Evolutionary conservation across 2,329 filamentous ascomycete species (phyloP).

Genomic region (Xylaria sp.): DNA sequence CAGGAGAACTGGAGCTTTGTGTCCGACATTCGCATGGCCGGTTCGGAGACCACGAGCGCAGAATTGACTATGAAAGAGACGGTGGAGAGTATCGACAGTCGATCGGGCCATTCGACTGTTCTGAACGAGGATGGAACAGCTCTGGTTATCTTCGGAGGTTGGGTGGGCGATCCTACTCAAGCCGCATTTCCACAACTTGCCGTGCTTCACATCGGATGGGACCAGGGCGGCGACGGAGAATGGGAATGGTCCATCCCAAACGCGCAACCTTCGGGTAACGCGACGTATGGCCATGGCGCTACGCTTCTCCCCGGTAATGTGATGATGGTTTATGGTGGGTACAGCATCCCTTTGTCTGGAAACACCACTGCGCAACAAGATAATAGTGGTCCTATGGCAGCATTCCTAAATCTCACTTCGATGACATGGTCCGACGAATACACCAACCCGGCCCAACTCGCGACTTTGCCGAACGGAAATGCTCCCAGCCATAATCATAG

Average conservation of each 20-base stretch:
- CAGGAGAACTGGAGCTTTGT: constrained; percentile 84
- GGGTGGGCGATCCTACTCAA: constrained; percentile 76
- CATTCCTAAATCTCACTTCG: constrained; percentile 54
- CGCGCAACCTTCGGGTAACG: constrained; percentile 40
- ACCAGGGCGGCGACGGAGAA: constrained; percentile 63
- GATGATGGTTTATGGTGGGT: constrained; percentile 63
- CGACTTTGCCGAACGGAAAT: constrained; percentile 8
- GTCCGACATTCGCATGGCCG: constrained; percentile 44
- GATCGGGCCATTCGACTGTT: constrained; percentile 84
- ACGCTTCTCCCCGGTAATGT: constrained; percentile 60
- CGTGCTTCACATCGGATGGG: constrained; percentile 67
- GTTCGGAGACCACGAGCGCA: constrained; percentile 40
- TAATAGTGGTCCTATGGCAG: constrained; percentile 24
- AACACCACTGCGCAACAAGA: constrained; percentile 34
- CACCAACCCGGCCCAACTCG: constrained; percentile 38
- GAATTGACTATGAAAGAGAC: constrained; percentile 51
- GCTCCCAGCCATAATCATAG: constrained; percentile 17
- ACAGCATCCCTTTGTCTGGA: constrained; percentile 41
- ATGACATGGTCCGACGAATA: constrained; percentile 50
- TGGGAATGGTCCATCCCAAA: constrained; percentile 68
- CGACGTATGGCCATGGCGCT: constrained; percentile 60
- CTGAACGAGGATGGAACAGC: constrained; percentile 70
- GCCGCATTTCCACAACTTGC: constrained; percentile 78
- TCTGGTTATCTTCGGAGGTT: constrained; percentile 81
- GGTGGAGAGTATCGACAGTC: constrained; percentile 57